These are phyloP conservation scores for Helotiales sp. DNA, from an alignment of 2,329 filamentous ascomycete species.

Conservation along the genomic window DNA sequence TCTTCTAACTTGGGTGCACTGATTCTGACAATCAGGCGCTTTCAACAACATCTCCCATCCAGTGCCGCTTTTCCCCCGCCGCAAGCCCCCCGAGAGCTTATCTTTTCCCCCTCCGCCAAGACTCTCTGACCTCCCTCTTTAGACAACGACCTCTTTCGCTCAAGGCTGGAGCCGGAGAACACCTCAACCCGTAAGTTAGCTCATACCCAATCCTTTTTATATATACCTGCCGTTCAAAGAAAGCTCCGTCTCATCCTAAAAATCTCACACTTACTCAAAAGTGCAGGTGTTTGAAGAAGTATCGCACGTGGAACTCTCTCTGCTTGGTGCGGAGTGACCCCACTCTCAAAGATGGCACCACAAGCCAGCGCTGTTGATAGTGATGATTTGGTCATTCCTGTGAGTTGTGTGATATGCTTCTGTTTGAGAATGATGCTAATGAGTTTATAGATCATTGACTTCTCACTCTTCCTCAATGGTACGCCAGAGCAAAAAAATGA, in stretches of 20 bases:
- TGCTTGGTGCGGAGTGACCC: neutral
- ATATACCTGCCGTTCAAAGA: neutral
- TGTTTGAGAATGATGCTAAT: constrained; percentile 7
- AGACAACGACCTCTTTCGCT: constrained; percentile 17
- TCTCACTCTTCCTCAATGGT: constrained; percentile 72
- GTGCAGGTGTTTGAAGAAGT: neutral
- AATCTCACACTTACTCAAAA: neutral
- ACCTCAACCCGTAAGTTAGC: constrained; percentile 16
- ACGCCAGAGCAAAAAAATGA: constrained; percentile 62
- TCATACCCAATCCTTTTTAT: neutral
- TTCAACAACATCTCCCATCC: no score
- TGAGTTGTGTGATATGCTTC: constrained; percentile 42
- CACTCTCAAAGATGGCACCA: constrained; percentile 32
- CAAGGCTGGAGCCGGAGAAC: constrained; percentile 21
- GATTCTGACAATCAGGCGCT: no score
- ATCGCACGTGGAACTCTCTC: neutral
- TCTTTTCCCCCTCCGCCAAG: constrained; percentile 25
- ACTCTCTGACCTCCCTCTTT: constrained; percentile 9
- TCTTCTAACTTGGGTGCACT: no score
- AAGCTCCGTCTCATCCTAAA: neutral
- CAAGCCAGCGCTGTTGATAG: constrained; percentile 49
- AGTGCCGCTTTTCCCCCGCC: neutral
- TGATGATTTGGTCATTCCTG: constrained; percentile 60
- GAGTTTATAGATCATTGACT: constrained; percentile 71
- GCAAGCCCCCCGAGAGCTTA: constrained; percentile 9